Evolutionary conservation across 2,329 filamentous ascomycete species (phyloP).

Genomic region (Calonectria naviculata): DNA sequence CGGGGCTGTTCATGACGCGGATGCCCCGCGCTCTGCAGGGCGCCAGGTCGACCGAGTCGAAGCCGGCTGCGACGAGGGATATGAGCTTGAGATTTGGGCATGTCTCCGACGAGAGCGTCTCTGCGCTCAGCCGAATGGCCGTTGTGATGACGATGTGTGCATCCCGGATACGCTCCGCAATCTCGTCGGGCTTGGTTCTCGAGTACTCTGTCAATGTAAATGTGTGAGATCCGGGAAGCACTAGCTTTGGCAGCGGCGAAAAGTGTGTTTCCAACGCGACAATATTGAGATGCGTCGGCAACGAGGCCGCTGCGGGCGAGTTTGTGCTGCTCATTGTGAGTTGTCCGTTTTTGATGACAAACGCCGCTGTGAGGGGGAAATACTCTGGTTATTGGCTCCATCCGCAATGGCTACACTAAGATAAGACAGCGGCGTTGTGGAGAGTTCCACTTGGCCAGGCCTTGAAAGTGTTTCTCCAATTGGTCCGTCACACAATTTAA

Average conservation of each 20-base stretch:
- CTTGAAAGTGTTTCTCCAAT: not conserved
- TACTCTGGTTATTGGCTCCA: not conserved
- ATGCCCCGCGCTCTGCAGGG: slow-evolving; percentile 61
- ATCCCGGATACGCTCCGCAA: slow-evolving; percentile 29
- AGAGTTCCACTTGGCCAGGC: not conserved
- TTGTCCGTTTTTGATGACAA: not conserved
- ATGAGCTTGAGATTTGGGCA: slow-evolving; percentile 24
- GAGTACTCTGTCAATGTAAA: slow-evolving; percentile 14
- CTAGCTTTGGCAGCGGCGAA: slow-evolving; percentile 17
- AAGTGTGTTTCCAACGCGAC: slow-evolving; percentile 24
- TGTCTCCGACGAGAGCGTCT: not conserved
- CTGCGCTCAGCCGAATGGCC: slow-evolving; percentile 30
- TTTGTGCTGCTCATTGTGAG: not conserved
- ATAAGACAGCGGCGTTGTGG: not conserved
- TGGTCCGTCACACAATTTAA: too few relatives aligned
- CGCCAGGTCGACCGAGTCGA: slow-evolving; percentile 80
- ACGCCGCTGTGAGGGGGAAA: not conserved
- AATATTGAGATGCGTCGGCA: slow-evolving; percentile 18
- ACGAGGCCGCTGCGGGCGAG: not conserved
- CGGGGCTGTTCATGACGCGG: slow-evolving; percentile 79
- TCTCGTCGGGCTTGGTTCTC: not conserved
- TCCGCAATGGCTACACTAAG: not conserved
- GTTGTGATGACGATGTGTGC: slow-evolving; percentile 42
- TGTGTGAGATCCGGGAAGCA: slow-evolving; percentile 10
- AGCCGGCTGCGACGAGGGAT: slow-evolving; percentile 62